These are phyloP conservation scores for Seiridium cupressi DNA, from an alignment of 2,329 filamentous ascomycete genomes.

Conservation along the genomic window DNA sequence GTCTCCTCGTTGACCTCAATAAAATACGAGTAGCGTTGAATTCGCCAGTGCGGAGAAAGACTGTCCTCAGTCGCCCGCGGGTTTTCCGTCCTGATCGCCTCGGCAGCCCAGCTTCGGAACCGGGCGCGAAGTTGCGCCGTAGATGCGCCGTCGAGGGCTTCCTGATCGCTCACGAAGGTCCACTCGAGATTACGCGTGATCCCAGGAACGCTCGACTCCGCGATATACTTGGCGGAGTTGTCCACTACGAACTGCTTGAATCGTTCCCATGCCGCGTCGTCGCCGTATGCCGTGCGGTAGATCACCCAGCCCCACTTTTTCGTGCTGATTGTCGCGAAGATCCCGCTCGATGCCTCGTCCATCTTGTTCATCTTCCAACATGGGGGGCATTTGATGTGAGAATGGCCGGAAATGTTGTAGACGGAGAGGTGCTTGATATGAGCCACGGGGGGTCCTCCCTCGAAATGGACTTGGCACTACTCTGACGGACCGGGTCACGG, in stretches of 20 bases:
- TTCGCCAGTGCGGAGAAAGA: not conserved
- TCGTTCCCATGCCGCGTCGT: not conserved
- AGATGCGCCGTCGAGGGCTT: not conserved
- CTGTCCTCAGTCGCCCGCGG: not conserved
- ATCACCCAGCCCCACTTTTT: not conserved
- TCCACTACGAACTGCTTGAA: not conserved
- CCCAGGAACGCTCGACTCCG: not conserved
- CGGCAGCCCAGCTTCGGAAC: not conserved
- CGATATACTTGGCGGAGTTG: not conserved
- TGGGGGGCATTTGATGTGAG: not conserved
- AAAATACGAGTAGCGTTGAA: not conserved
- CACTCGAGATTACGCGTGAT: not conserved
- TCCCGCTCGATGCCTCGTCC: not conserved
- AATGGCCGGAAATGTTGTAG: not conserved
- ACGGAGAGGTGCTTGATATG: not conserved
- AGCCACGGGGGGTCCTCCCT: not conserved
- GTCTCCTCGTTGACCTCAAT: not conserved
- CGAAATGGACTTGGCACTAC: not conserved
- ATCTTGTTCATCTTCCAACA: not conserved
- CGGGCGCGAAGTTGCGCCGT: not conserved
- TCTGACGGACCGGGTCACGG: not conserved
- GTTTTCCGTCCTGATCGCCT: not conserved
- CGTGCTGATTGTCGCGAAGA: not conserved
- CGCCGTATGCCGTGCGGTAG: not conserved
- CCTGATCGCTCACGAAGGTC: not conserved